These are phyloP conservation scores for Diaporthe citrichinensis DNA, from an alignment of 2,329 filamentous ascomycete species.

Conservation along the genomic window DNA sequence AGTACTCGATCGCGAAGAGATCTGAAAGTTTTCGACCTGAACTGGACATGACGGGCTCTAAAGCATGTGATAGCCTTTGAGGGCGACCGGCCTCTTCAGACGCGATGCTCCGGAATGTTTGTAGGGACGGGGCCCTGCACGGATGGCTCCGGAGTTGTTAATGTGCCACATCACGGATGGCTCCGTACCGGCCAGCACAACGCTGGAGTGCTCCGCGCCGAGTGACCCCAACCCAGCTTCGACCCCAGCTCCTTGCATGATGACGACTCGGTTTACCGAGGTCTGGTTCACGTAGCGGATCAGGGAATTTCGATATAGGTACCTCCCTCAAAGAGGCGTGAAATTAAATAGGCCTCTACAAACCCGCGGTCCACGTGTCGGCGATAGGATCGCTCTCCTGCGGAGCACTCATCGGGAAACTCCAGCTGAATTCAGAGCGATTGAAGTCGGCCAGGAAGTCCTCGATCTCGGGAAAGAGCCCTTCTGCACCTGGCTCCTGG, in stretches of 20 bases:
- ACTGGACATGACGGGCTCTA: background rate
- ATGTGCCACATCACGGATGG: background rate
- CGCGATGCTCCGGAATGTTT: background rate
- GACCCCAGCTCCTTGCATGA: background rate
- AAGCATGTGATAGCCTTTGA: background rate
- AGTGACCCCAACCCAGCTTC: background rate
- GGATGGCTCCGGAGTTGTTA: background rate
- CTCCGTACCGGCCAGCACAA: background rate
- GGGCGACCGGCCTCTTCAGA: background rate
- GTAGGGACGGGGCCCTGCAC: background rate
- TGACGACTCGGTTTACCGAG: background rate
- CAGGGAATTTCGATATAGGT: background rate
- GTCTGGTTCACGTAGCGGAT: background rate
- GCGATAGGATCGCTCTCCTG: background rate
- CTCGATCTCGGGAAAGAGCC: conserved; percentile 9
- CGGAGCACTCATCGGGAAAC: background rate
- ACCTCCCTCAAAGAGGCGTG: background rate
- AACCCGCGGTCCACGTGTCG: background rate
- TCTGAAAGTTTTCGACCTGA: background rate
- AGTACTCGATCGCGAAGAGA: background rate
- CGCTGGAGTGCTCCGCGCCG: conserved; percentile 14
- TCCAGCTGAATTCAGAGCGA: conserved; percentile 18
- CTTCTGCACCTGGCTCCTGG: background rate
- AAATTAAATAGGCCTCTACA: background rate
- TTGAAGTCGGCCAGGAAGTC: conserved; percentile 10